Evolutionary conservation across 2,329 filamentous ascomycete species (phyloP).

Genomic region (Calonectria hawksworthii): DNA sequence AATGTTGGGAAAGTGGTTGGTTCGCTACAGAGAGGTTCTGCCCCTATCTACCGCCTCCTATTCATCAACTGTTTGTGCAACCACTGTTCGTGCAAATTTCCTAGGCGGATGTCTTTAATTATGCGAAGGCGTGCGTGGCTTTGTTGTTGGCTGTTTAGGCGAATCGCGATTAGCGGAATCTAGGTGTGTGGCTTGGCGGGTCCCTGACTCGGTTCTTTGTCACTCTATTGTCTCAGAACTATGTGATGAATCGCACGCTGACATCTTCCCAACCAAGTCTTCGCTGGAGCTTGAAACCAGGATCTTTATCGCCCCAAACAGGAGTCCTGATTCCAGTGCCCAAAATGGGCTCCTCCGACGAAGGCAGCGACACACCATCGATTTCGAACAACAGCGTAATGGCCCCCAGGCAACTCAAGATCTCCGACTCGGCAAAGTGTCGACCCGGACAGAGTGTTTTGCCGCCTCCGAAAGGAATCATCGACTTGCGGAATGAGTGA

Average conservation of each 20-base stretch:
- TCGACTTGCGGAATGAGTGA: conserved; percentile 1
- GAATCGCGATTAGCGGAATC: neutral
- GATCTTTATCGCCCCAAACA: neutral
- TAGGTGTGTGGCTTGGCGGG: neutral
- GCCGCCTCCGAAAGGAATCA: conserved; percentile 29
- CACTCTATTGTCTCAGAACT: neutral
- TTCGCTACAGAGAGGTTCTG: neutral
- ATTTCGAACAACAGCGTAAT: conserved; percentile 16
- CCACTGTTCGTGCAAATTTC: neutral
- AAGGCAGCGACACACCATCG: neutral
- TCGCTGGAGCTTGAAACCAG: neutral
- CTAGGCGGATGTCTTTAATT: neutral
- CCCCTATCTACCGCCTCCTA: neutral
- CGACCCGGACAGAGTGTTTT: conserved; percentile 23
- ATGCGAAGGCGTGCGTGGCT: neutral
- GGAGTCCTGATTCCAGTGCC: neutral
- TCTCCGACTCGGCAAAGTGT: conserved; percentile 26
- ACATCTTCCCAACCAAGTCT: conserved; percentile 10
- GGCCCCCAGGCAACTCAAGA: conserved; percentile 5
- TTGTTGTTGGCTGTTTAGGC: neutral
- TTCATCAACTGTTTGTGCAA: neutral
- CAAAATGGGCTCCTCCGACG: neutral
- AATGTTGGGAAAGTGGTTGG: neutral
- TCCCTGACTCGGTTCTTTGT: neutral
- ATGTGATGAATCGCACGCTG: neutral